Conservation (phyloP, 192 early-diverging fungal genomes). For the Kickxella alabastrina region DNA sequence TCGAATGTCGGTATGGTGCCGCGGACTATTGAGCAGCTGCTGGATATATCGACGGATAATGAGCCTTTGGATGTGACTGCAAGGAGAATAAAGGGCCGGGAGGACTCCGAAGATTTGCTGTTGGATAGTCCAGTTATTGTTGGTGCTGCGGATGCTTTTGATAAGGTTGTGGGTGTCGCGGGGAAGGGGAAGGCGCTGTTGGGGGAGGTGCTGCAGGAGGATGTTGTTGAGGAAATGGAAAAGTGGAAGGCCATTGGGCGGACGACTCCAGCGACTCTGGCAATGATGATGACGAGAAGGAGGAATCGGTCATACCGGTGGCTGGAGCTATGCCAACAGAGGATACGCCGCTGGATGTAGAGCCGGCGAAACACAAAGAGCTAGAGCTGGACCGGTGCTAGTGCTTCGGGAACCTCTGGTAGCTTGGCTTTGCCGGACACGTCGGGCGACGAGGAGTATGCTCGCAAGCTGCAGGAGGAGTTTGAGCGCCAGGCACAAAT, state of each 20-base stretch:
- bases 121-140: neutral
- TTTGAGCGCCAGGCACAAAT: constrained; percentile 27
- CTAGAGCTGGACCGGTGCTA: too few relatives aligned
- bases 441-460: constrained; percentile 41
- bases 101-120: constrained; percentile 1
- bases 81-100: neutral
- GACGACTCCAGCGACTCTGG: constrained; percentile 16
- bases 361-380: too few relatives aligned
- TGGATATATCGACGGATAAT: constrained; percentile 49
- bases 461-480: constrained; percentile 41
- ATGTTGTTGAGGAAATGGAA: constrained; percentile 39
- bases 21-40: constrained; percentile 49
- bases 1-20: constrained; percentile 59
- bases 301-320: too few relatives aligned
- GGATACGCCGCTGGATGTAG: too few relatives aligned
- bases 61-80: constrained; percentile 21
- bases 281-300: constrained; percentile 5
- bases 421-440: constrained; percentile 25
- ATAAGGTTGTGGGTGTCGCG: too few relatives aligned
- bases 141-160: neutral
- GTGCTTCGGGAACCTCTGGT: too few relatives aligned
- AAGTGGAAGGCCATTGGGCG: constrained; percentile 40
- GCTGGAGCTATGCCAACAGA: too few relatives aligned
- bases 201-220: constrained; percentile 9
- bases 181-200: neutral